Conservation (phyloP, 208 protist species). For the Acanthamoeba triangularis region DNA sequence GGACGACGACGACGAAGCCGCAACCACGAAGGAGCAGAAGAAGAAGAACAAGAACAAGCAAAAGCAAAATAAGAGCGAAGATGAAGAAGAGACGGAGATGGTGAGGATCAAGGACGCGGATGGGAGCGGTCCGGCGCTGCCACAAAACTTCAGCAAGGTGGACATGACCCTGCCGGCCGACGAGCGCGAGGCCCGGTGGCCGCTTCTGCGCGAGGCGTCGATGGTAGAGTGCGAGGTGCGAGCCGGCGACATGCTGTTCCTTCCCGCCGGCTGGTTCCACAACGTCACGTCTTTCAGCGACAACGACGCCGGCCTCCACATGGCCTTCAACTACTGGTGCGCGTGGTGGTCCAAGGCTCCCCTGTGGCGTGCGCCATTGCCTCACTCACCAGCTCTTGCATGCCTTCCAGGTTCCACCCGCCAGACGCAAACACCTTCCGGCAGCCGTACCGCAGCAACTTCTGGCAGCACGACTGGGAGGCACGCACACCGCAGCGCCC, state of each 20-base stretch:
- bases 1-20: background rate
- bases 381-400: background rate
- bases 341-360: background rate
- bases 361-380: background rate
- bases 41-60: background rate
- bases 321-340: slow-evolving; percentile 76
- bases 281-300: slow-evolving; percentile 74
- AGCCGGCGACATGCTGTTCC: slow-evolving; percentile 76
- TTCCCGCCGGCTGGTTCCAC: slow-evolving; percentile 81
- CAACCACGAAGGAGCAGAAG: background rate
- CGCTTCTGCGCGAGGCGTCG: background rate
- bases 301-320: slow-evolving; percentile 22
- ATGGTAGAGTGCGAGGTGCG: slow-evolving; percentile 43
- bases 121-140: background rate
- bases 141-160: slow-evolving; percentile 27
- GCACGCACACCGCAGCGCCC: too few relatives aligned
- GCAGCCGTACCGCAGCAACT: slow-evolving; percentile 15
- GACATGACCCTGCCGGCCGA: background rate
- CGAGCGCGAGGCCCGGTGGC: slow-evolving; percentile 10
- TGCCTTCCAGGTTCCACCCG: background rate
- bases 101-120: background rate
- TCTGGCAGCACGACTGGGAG: slow-evolving; percentile 21
- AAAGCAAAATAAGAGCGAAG: background rate
- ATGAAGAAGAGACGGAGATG: slow-evolving; percentile 3
- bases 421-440: background rate